These are phyloP conservation scores for Leishmania martiniquensis DNA, from an alignment of 208 protist species.

Conservation along the genomic window DNA sequence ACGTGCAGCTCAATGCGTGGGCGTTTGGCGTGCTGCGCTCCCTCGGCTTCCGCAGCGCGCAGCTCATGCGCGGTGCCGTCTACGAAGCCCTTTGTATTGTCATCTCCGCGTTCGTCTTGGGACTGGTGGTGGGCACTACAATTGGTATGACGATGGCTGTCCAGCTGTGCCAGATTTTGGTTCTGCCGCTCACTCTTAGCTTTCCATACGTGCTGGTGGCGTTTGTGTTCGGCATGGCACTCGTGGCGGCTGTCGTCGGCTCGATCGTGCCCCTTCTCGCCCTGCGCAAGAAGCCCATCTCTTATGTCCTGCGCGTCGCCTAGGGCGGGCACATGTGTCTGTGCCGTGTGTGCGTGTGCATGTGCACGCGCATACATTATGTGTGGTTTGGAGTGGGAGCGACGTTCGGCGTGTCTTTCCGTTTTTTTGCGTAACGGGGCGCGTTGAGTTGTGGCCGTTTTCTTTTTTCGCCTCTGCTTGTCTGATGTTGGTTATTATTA, in stretches of 20 bases:
- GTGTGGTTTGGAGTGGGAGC: too few relatives aligned
- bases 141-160: constrained; percentile 85
- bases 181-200: constrained; percentile 88
- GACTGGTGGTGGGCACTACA: constrained; percentile 62
- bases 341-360: not conserved
- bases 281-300: constrained; percentile 78
- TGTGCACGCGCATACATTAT: not conserved
- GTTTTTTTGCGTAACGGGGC: too few relatives aligned
- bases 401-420: too few relatives aligned
- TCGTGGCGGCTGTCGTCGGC: constrained; percentile 88
- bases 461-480: too few relatives aligned
- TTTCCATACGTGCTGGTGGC: constrained; percentile 91
- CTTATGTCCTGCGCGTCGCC: constrained; percentile 61
- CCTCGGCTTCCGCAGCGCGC: constrained; percentile 85
- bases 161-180: constrained; percentile 89
- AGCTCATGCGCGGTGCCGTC: constrained; percentile 90
- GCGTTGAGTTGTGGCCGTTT: too few relatives aligned
- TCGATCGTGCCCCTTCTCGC: constrained; percentile 78
- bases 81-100: constrained; percentile 95
- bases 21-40: constrained; percentile 94
- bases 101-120: constrained; percentile 90
- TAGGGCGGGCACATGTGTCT: not conserved
- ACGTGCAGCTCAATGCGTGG: constrained; percentile 95
- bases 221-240: constrained; percentile 66
- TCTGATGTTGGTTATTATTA: too few relatives aligned